Evolutionary conservation across 192 early-diverging fungal genomes (phyloP).

Genomic region (Cladochytrium replicatum): DNA sequence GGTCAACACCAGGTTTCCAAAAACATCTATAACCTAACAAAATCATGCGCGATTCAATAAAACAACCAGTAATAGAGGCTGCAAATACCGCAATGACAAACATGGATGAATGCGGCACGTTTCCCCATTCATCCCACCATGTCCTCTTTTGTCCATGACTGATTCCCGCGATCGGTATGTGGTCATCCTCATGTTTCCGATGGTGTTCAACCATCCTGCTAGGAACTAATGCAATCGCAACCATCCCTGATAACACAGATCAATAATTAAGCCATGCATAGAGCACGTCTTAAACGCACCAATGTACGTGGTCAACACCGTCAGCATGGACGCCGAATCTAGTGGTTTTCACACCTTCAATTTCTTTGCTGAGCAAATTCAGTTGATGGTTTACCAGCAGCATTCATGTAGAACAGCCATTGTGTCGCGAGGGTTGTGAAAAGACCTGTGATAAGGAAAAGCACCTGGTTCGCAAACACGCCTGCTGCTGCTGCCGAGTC

Average conservation of each 20-base stretch:
- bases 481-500: too few species aligned
- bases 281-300: neutral
- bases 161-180: too few species aligned
- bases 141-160: too few species aligned
- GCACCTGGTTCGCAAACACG: constrained; percentile 10
- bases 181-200: neutral
- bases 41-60: neutral
- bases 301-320: constrained; percentile 18
- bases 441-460: constrained; percentile 22
- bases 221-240: constrained; percentile 10
- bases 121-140: neutral
- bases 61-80: neutral
- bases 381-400: constrained; percentile 6
- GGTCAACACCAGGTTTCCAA: constrained; percentile 18
- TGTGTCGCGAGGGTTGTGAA: constrained; percentile 21
- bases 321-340: constrained; percentile 18
- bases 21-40: constrained; percentile 16
- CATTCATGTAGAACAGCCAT: constrained; percentile 19
- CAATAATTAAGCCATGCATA: neutral
- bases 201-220: neutral
- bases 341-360: neutral
- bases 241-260: constrained; percentile 7
- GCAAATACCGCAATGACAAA: too few species aligned
- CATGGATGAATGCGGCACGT: neutral
- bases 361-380: too few species aligned